A percentile compares a stretch with the other conserved stretches of the same genome.
These are phyloP conservation scores for Coemansia sp. DNA, from an alignment of 371 early-diverging fungal species.

Conservation along the genomic window DNA sequence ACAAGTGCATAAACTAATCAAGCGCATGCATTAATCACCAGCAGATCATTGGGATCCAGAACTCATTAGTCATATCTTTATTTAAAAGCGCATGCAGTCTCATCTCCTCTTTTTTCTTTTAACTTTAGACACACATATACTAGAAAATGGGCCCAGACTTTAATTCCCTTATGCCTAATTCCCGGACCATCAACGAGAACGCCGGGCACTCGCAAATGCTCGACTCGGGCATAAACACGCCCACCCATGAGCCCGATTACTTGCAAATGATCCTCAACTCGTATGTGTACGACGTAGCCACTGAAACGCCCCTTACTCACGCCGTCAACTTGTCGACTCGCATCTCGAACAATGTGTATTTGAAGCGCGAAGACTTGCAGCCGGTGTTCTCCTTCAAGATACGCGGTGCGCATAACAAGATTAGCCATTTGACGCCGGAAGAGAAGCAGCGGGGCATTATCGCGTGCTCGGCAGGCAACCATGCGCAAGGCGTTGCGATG, in stretches of 20 bases:
- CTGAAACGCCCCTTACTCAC: constrained; percentile 84
- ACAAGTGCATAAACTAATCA: no score
- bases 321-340: constrained; percentile 81
- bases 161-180: constrained; percentile 22
- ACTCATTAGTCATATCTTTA: background rate
- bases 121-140: no score
- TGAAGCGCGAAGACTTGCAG: constrained; percentile 96
- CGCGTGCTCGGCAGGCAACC: constrained; percentile 96
- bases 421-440: constrained; percentile 71
- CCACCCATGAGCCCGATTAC: constrained; percentile 68
- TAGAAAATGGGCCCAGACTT: background rate
- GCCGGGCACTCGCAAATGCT: constrained; percentile 14
- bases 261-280: constrained; percentile 86
- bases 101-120: background rate
- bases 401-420: constrained; percentile 93
- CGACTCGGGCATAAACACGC: constrained; percentile 4
- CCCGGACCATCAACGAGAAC: constrained; percentile 46
- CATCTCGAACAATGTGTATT: constrained; percentile 61
- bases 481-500: constrained; percentile 93
- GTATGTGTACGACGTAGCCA: constrained; percentile 85
- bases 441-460: constrained; percentile 86
- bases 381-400: constrained; percentile 97
- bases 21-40: background rate
- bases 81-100: background rate
- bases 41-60: background rate